These are phyloP conservation scores for Neofusicoccum ribis DNA, from an alignment of 2,329 filamentous ascomycete species.

Conservation along the genomic window DNA sequence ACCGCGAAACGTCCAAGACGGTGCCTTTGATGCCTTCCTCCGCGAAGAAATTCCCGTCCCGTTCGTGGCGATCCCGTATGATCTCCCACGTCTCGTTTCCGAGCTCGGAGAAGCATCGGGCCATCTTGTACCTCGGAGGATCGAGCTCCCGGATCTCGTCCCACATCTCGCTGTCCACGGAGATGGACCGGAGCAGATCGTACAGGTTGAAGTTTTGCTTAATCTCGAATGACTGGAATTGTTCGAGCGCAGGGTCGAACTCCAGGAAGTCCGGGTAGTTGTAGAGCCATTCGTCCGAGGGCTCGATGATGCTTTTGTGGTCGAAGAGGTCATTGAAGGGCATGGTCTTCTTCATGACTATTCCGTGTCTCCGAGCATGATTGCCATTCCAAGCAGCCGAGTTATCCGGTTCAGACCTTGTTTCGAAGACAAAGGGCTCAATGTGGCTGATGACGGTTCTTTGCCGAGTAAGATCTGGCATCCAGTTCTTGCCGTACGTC, in stretches of 20 bases:
- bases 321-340: constrained; percentile 16
- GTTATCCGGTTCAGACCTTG: neutral
- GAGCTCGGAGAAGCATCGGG: neutral
- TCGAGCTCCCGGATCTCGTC: neutral
- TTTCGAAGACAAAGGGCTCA: neutral
- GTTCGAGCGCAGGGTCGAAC: neutral
- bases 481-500: neutral
- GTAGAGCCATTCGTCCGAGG: constrained; percentile 20
- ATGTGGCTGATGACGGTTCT: neutral
- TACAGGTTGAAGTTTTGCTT: neutral
- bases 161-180: neutral
- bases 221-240: neutral
- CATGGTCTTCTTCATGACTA: constrained; percentile 8
- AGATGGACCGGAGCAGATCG: neutral
- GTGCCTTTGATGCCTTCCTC: neutral
- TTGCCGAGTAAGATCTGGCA: neutral
- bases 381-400: neutral
- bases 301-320: constrained; percentile 19
- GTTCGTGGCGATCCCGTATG: neutral
- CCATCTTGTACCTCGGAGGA: neutral
- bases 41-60: neutral
- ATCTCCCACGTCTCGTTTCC: constrained; percentile 2
- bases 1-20: neutral
- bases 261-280: constrained; percentile 19
- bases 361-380: neutral